These are phyloP conservation scores for Komagataella mondaviorum DNA, from an alignment of 805 yeast genomes.

Conservation along the genomic window DNA sequence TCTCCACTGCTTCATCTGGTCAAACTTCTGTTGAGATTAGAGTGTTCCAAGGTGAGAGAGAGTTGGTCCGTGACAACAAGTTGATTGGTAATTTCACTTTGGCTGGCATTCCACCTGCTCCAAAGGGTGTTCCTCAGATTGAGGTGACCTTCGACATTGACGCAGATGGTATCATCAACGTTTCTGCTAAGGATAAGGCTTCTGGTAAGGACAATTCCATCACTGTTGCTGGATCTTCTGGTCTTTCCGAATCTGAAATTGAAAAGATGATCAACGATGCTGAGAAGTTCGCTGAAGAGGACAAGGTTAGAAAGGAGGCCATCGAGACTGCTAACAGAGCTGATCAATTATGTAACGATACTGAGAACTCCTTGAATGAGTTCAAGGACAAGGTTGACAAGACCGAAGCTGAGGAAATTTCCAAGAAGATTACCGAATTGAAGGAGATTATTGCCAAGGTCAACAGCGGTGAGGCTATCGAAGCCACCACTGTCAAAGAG, in stretches of 20 bases:
- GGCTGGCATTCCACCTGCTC: constrained; percentile 91
- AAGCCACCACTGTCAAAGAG: constrained; percentile 40
- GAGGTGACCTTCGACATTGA: constrained; percentile 94
- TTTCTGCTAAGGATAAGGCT: constrained; percentile 68
- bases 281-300: constrained; percentile 43
- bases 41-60: constrained; percentile 99
- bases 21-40: constrained; percentile 95
- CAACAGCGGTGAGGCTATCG: constrained; percentile 35
- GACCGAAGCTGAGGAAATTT: constrained; percentile 32
- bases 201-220: constrained; percentile 69
- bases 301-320: constrained; percentile 43
- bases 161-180: constrained; percentile 86
- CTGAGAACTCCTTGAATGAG: constrained; percentile 74
- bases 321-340: constrained; percentile 68
- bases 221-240: constrained; percentile 57
- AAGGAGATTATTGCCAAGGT: constrained; percentile 56
- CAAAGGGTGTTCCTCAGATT: constrained; percentile 90
- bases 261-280: constrained; percentile 53
- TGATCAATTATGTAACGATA: constrained; percentile 72
- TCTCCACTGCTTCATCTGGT: constrained; percentile 94
- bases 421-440: constrained; percentile 40
- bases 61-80: constrained; percentile 94
- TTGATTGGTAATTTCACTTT: constrained; percentile 93
- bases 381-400: constrained; percentile 49
- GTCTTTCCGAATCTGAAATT: constrained; percentile 58